Conservation (phyloP, 768 basidiomycete genomes). For the Daedaleopsis nitida region DNA sequence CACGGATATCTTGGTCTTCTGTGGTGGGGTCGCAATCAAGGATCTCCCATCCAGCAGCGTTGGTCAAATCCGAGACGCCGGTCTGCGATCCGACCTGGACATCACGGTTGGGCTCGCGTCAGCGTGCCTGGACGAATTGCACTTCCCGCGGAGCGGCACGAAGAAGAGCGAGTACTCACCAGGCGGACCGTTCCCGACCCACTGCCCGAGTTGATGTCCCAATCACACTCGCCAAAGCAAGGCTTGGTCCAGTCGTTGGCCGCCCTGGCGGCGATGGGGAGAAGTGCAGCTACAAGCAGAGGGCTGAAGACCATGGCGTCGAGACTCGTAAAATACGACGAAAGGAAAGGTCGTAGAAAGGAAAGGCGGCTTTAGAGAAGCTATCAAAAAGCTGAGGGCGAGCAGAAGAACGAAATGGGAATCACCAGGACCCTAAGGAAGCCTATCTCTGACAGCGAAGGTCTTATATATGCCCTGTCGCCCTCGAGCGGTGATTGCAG, state of each 20-base stretch:
- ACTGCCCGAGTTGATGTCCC: constrained; percentile 9
- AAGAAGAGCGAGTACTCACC: constrained; percentile 5
- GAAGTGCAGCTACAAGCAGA: constrained; percentile 18
- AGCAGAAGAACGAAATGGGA: constrained; percentile 13
- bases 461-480: background rate
- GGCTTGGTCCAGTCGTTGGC: constrained; percentile 22
- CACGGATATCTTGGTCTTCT: constrained; percentile 47
- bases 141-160: too few relatives aligned
- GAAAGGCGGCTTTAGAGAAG: constrained; percentile 3
- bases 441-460: background rate
- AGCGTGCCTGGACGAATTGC: background rate
- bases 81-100: constrained; percentile 19
- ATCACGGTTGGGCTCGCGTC: background rate
- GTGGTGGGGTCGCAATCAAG: constrained; percentile 45
- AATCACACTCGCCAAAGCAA: constrained; percentile 20
- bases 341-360: constrained; percentile 6
- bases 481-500: background rate
- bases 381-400: constrained; percentile 5
- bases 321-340: constrained; percentile 1
- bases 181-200: constrained; percentile 17
- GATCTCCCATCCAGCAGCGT: constrained; percentile 55
- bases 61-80: constrained; percentile 41
- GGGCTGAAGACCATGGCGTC: constrained; percentile 19
- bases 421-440: constrained; percentile 19
- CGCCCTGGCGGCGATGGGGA: constrained; percentile 17